A percentile compares a stretch with the other conserved stretches of the same genome.
These are phyloP conservation scores for Arctium minus DNA, from an alignment of 129 eudicot species.

Conservation along the genomic window DNA sequence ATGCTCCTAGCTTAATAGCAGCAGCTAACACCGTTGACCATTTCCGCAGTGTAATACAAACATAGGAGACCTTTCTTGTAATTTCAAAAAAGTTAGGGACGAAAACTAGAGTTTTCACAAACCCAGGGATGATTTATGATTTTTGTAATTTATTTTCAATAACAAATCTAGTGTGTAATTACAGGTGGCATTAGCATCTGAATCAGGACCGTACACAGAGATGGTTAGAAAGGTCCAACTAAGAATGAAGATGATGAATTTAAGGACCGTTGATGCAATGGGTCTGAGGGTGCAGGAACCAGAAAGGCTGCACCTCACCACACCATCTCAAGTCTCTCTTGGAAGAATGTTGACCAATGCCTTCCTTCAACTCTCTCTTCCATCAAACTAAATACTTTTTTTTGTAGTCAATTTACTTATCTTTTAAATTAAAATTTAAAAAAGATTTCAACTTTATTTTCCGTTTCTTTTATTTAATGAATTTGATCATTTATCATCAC, in stretches of 20 bases:
- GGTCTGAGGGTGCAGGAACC: slow-evolving; percentile 47
- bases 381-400: neutral
- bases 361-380: slow-evolving; percentile 31
- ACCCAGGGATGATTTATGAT: too few species aligned
- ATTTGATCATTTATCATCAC: too few species aligned
- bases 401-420: neutral
- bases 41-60: too few species aligned
- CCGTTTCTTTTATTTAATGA: too few species aligned
- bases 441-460: too few species aligned
- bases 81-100: too few species aligned
- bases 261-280: slow-evolving; percentile 66
- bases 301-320: slow-evolving; percentile 63
- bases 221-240: slow-evolving; percentile 61
- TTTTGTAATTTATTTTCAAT: too few species aligned
- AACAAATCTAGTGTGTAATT: neutral
- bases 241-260: slow-evolving; percentile 42
- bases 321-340: slow-evolving; percentile 60
- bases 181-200: slow-evolving; percentile 76
- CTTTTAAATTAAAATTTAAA: too few species aligned
- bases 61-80: too few species aligned
- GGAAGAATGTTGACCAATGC: slow-evolving; percentile 73
- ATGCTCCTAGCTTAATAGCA: too few species aligned
- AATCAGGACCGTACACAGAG: slow-evolving; percentile 40
- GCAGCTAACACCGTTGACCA: too few species aligned
- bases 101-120: too few species aligned